Evolutionary conservation across 179 eudicot species (phyloP).

Genomic region (Spinacia oleracea): DNA sequence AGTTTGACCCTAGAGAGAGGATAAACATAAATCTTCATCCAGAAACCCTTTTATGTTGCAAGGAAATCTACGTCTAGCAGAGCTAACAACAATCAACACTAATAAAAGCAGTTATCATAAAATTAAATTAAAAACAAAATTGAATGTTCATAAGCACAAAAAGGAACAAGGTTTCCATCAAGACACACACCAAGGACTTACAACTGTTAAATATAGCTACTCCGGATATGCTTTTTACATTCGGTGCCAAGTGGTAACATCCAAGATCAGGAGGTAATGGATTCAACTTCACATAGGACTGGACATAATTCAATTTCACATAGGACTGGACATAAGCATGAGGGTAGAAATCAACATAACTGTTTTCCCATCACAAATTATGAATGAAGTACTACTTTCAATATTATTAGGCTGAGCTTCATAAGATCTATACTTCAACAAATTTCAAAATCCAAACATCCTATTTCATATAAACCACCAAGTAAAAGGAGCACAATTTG

Average conservation of each 20-base stretch:
- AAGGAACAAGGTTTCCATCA: neutral
- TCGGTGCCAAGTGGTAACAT: neutral
- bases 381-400: no score
- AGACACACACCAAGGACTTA: neutral
- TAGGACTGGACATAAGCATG: neutral
- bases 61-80: neutral
- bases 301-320: no score
- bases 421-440: neutral
- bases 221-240: neutral
- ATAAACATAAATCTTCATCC: neutral
- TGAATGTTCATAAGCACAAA: neutral
- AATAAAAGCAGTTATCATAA: neutral
- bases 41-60: neutral
- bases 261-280: neutral
- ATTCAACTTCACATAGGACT: neutral
- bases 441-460: neutral
- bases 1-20: neutral
- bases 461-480: neutral
- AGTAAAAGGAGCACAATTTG: neutral
- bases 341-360: no score
- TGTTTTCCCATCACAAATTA: no score
- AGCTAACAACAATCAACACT: neutral
- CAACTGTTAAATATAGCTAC: neutral
- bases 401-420: no score
- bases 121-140: no score